Base-by-base conservation (phyloP, 2,329 filamentous ascomycete species). In the Clathrospora elynae region DNA sequence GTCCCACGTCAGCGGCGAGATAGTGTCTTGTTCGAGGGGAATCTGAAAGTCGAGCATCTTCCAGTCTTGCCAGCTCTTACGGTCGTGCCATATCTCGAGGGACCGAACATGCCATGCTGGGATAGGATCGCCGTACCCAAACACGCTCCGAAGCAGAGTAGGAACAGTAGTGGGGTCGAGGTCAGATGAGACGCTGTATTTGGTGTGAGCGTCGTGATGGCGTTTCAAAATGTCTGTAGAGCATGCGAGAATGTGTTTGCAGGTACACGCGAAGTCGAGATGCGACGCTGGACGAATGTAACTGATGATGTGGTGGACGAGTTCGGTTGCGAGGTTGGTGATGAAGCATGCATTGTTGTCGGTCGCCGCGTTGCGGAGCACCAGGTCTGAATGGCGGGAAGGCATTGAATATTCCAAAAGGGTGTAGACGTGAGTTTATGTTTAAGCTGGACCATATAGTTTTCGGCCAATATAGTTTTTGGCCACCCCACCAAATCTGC, bases 81-180 rank as follows among this genome's bases (percentile, higher is more conserved):
- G 47, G 28, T 51, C 50, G 19, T 43, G 37, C 47, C 50, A 51
- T 16, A 53, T 11, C 43, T 53, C 50, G 6, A 51, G 11, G 6
- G 35, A 46, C 9, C 43, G 47, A 34, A 51, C 47, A 40, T 51
- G 47, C 48, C 51, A 54, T 20, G 44, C 48, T 3, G 13, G 17
- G 0, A 54, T 30, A 11, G 44, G 48, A n/a, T 54, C 51, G 13
- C 28, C 35, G 5, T 38, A 45, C 13, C 41, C 38, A 10, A 37
- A 46, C 10, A 31, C 28, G 16, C 51, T 54, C 9, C 51, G 47
- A 17, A 54, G 31, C 14, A 54, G 24, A 9, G 38, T 46, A 29
- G 45, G 44, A 11, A 49, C 24, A 6, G 51, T 49, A 5, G 29
- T 22, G 6, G 51, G 48, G 6, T 36, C 13, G n/a, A 51, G 25